Base-by-base conservation (phyloP, 306 rosid species). In the Styphnolobium japonicum region DNA sequence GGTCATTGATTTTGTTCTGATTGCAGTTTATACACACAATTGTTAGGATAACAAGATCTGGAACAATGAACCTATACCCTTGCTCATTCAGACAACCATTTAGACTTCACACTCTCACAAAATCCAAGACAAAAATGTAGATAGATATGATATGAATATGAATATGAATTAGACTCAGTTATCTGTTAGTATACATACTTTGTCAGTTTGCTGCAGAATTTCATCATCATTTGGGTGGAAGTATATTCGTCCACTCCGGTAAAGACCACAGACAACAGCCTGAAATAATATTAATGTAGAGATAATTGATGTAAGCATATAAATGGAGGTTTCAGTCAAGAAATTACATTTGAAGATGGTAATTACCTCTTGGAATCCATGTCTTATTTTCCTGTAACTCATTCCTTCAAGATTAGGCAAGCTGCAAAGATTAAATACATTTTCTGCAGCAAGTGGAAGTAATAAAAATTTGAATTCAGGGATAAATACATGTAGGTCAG, bases 191-290 rank as follows among this genome's bases (percentile, higher is more conserved):
- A 57, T 48, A 82, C 94, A 49, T 89, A 95, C 99, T 83, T 95
- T 95, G 91, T 95, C 99, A 64, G 87, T 89, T 86, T 75, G 84
- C 87, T 58, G 92, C 85, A 95, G 80, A 85, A 90, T 78, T 81
- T 93, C 98, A 84, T 67, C 73, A 49, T 95, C 99, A 48, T 73
- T 80, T 62, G 99, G 99, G 86, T 95, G 99, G 85, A 95, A 95
- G 83, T 82, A 52, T 86, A 91, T 87, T 87, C 81, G 89, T 85
- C 98, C 98, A 63, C 79, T 84, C 65, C 97, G 93, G 79, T 88
- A 89, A 49, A 95, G 92, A 61, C 99, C 99, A 80, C 96, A 93
- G 72, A 93, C 96, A 79, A 93, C 84, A 51, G 85, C 97, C 98
- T 95, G 97, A 79, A 87, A 88, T 67, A 46, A 77, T 37, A 79